A percentile compares a stretch with the other conserved stretches of the same genome.
phyloP scores from a whole-genome alignment of 768 basidiomycete species.

The Phaeotremella skinneri region DNA sequence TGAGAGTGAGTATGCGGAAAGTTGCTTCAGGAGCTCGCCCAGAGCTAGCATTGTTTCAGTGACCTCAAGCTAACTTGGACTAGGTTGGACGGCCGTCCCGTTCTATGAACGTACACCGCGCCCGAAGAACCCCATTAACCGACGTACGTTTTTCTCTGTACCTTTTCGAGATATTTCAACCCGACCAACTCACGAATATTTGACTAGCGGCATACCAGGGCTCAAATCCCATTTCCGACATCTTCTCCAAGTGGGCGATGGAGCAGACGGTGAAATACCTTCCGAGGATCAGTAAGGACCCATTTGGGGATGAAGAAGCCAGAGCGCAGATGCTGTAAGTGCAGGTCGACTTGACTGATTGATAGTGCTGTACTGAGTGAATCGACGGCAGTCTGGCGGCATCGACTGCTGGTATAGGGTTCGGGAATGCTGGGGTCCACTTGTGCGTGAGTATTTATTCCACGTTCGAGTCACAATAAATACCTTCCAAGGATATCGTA shows the following conservation, averaged over 20 bases:
- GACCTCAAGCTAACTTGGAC: background rate
- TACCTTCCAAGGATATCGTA: background rate
- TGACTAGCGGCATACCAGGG: conserved; percentile 43
- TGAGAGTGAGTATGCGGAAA: conserved; percentile 78
- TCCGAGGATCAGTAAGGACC: conserved; percentile 77
- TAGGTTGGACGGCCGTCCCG: conserved; percentile 38
- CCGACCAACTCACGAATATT: conserved; percentile 1
- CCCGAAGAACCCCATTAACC: conserved; percentile 80
- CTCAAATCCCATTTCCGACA: conserved; percentile 68
- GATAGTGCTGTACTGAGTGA: background rate
- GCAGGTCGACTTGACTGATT: background rate
- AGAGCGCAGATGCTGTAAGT: conserved; percentile 84
- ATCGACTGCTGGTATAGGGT: conserved; percentile 89
- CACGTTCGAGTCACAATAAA: conserved; percentile 3
- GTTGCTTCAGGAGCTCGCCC: too few species aligned
- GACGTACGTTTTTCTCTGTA: conserved; percentile 57
- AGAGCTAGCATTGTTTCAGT: too few species aligned
- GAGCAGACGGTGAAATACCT: conserved; percentile 83
- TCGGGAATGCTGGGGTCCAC: conserved; percentile 50
- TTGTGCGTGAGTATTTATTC: conserved; percentile 55
- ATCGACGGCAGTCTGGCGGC: conserved; percentile 66
- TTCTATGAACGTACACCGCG: conserved; percentile 87
- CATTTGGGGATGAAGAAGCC: conserved; percentile 70
- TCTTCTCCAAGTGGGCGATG: conserved; percentile 90
- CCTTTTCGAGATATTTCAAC: background rate